Evolutionary conservation across 768 basidiomycete genomes (phyloP), one percentile per base, ranked within the genome.

Genomic region (Dioszegia hungarica): DNA sequence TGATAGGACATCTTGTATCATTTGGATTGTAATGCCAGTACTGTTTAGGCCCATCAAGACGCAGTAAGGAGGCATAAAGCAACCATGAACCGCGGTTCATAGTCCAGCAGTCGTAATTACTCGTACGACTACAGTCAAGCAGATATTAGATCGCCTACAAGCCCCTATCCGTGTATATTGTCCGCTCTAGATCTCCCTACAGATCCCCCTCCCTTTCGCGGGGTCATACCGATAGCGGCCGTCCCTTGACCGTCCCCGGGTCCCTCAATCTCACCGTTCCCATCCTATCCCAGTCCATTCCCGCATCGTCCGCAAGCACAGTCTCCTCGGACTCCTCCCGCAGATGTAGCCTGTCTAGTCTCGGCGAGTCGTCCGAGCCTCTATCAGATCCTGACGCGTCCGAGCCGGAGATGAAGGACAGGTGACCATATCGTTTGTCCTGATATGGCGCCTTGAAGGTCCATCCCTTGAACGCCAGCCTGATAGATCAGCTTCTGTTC

Each of bases 401-500:
- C 46, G 45, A 40, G 47, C 37, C 1, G 1, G 57, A 59, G 12
- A 63, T 33, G 37, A 25, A 37, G 2, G 48, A 40, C 25, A 68
- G 31, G 40, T 63, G 67, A 20, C 67, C 61, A 46, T 68, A 68
- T 19, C 67, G 63, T 38, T 28, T 61, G 15, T 62, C 63, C 25
- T 25, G 19, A 17, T 54, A 39, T 8, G 71, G 71, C 5, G 72
- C 62, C 46, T 73, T 76, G 63, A 73, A 76, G 0, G 75, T 76
- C 75, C 75, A 76, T 9, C 75, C 75, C 36, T 70, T 70, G 65
- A 76, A 76, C 1, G 75, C 75, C 54, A 76, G 67, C 2, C 71
- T 75, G 50, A 5, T 12, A 14, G n/a, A n/a, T 48, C 29, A 53
- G 43, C 34, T 15, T 5, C 41, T 34, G 47, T 22, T 24, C 34